phyloP scores from a whole-genome alignment of 805 yeast species.

The Naumovozyma dairenensis region DNA sequence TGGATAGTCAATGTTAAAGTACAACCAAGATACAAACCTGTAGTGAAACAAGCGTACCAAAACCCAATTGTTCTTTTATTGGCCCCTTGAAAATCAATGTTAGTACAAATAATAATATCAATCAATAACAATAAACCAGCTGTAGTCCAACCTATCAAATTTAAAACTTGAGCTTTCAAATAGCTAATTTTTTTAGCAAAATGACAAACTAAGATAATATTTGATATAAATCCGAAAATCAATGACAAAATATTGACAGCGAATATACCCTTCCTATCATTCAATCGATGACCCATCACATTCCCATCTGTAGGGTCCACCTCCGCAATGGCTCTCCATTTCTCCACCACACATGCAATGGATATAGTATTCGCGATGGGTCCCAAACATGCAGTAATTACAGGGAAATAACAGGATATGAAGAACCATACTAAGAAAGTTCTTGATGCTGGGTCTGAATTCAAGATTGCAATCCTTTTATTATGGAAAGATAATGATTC shows the following conservation, averaged over 20 bases:
- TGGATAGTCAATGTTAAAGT: constrained; percentile 44
- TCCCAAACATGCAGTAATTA: constrained; percentile 67
- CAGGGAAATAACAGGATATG: constrained; percentile 61
- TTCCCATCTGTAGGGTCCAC: constrained; percentile 2
- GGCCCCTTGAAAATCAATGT: constrained; percentile 13
- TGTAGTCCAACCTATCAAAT: constrained; percentile 53
- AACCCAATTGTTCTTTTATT: constrained; percentile 47
- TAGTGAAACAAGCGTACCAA: constrained; percentile 68
- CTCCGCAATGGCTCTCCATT: constrained; percentile 44
- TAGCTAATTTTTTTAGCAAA: constrained; percentile 52
- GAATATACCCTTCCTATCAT: constrained; percentile 36
- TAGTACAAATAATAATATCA: constrained; percentile 24
- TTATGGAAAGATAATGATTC: constrained; percentile 15
- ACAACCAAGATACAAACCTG: constrained; percentile 50
- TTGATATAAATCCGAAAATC: constrained; percentile 56
- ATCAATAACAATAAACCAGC: constrained; percentile 48
- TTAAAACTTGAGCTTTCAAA: constrained; percentile 48
- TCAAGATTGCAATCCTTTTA: constrained; percentile 20
- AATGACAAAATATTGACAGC: constrained; percentile 55
- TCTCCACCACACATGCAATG: constrained; percentile 56
- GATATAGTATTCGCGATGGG: constrained; percentile 72
- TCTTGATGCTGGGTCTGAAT: constrained; percentile 18
- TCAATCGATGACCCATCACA: background rate
- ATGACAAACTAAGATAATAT: constrained; percentile 59
- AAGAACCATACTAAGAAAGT: constrained; percentile 45